These are phyloP conservation scores for Erysimum pusillum DNA, from an alignment of 441 rosid genomes.

Conservation along the genomic window DNA sequence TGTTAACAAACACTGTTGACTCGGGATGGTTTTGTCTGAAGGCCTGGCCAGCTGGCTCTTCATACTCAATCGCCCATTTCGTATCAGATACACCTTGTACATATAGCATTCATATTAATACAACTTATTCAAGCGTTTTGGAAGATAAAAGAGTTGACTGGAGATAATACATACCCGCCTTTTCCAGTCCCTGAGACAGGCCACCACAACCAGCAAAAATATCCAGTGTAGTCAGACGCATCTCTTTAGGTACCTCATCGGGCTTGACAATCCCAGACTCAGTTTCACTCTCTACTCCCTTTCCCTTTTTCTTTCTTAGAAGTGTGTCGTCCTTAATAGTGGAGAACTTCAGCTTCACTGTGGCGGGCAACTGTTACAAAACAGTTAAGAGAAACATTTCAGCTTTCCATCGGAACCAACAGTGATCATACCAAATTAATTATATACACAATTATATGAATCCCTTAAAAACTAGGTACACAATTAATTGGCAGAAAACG, in stretches of 20 bases:
- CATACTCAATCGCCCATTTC: slow-evolving; percentile 97
- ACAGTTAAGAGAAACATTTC: slow-evolving; percentile 37
- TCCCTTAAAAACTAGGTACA: background rate
- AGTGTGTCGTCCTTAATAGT: slow-evolving; percentile 59
- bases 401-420: slow-evolving; percentile 14
- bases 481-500: background rate
- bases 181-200: slow-evolving; percentile 81
- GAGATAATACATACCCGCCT: slow-evolving; percentile 58
- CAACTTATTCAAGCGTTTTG: slow-evolving; percentile 6
- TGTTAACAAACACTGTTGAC: slow-evolving; percentile 71
- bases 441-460: background rate
- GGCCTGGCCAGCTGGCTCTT: slow-evolving; percentile 92
- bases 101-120: slow-evolving; percentile 30
- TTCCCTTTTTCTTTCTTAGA: slow-evolving; percentile 83
- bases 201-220: slow-evolving; percentile 99
- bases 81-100: slow-evolving; percentile 72
- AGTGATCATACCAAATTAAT: slow-evolving; percentile 5
- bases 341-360: slow-evolving; percentile 64
- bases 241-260: slow-evolving; percentile 49
- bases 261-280: slow-evolving; percentile 52
- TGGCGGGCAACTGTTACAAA: slow-evolving; percentile 67
- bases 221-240: slow-evolving; percentile 72
- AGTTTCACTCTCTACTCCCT: slow-evolving; percentile 68
- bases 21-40: slow-evolving; percentile 85
- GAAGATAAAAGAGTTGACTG: slow-evolving; percentile 13